A percentile compares a stretch with the other conserved stretches of the same genome.
These are phyloP conservation scores for Pseudopithomyces maydicus DNA, from an alignment of 2,329 filamentous ascomycete species.

Conservation along the genomic window DNA sequence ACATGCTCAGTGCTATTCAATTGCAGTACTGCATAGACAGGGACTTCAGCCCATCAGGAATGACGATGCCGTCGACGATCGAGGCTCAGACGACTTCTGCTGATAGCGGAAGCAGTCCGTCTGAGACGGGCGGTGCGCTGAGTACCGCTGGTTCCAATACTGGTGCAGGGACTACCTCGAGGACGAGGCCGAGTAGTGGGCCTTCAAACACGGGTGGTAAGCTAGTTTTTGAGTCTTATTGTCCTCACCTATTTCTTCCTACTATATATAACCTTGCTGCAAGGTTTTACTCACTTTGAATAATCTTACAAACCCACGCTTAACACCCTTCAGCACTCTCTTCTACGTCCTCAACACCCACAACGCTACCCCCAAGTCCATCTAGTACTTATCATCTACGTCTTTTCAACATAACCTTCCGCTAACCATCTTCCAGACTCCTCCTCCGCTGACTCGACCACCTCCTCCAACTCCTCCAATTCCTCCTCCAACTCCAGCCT, in stretches of 20 bases:
- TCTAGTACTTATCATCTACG: neutral
- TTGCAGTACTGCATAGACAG: conserved; percentile 18
- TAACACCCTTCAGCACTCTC: neutral
- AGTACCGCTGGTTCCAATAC: neutral
- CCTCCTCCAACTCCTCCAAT: neutral
- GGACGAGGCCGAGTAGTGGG: conserved; percentile 2
- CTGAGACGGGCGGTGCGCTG: neutral
- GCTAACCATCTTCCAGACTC: neutral
- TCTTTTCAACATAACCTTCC: neutral
- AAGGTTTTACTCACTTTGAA: neutral
- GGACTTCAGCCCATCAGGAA: conserved; percentile 11
- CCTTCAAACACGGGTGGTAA: neutral
- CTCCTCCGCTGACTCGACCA: neutral
- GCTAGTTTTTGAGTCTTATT: neutral
- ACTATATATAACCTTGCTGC: neutral
- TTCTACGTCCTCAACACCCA: neutral
- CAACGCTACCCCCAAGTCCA: neutral
- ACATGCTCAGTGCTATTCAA: conserved; percentile 14
- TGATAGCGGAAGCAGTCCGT: neutral
- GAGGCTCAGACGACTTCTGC: conserved; percentile 9
- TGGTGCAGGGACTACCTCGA: neutral
- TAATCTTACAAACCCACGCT: neutral
- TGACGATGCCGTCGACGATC: conserved; percentile 15
- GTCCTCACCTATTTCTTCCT: neutral
- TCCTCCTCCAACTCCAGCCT: conserved; percentile 1